These are phyloP conservation scores for Ganoderma boninense DNA, from an alignment of 1,284 basidiomycete genomes.

Conservation along the genomic window DNA sequence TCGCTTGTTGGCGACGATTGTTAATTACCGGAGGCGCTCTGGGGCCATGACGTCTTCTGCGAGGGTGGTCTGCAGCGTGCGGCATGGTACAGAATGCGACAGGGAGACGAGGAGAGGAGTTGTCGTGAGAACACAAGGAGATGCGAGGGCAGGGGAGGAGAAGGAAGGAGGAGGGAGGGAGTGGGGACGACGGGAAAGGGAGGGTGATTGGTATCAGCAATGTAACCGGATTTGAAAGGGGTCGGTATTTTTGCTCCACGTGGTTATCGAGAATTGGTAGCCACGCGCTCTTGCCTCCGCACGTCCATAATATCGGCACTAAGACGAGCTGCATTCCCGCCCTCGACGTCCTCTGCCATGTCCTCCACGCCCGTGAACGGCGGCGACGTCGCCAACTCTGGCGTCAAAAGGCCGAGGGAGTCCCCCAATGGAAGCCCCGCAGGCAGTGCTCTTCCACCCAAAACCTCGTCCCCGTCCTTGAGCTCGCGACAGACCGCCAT, in stretches of 20 bases:
- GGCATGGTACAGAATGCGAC: neutral
- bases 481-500: slow-evolving; percentile 48
- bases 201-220: slow-evolving; percentile 36
- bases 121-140: slow-evolving; percentile 14
- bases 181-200: slow-evolving; percentile 20
- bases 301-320: slow-evolving; percentile 34
- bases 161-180: slow-evolving; percentile 24
- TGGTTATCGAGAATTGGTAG: slow-evolving; percentile 41
- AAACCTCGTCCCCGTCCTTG: slow-evolving; percentile 42
- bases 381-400: slow-evolving; percentile 29
- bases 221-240: slow-evolving; percentile 36
- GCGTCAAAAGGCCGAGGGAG: slow-evolving; percentile 34
- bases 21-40: slow-evolving; percentile 1
- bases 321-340: slow-evolving; percentile 30
- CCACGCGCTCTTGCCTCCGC: slow-evolving; percentile 41
- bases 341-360: slow-evolving; percentile 35
- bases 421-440: slow-evolving; percentile 33
- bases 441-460: slow-evolving; percentile 42
- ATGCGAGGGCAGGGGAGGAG: slow-evolving; percentile 6
- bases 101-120: neutral
- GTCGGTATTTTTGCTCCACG: slow-evolving; percentile 36
- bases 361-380: slow-evolving; percentile 33
- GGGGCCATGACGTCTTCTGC: slow-evolving; percentile 4
- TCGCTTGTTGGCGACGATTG: neutral
- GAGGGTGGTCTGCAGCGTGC: neutral